Percentiles rank a stretch among this genome's conserved stretches.
These are phyloP conservation scores for Pseudonitzschia delicatissima DNA, from an alignment of 108 stramenopile genomes.

Conservation along the genomic window DNA sequence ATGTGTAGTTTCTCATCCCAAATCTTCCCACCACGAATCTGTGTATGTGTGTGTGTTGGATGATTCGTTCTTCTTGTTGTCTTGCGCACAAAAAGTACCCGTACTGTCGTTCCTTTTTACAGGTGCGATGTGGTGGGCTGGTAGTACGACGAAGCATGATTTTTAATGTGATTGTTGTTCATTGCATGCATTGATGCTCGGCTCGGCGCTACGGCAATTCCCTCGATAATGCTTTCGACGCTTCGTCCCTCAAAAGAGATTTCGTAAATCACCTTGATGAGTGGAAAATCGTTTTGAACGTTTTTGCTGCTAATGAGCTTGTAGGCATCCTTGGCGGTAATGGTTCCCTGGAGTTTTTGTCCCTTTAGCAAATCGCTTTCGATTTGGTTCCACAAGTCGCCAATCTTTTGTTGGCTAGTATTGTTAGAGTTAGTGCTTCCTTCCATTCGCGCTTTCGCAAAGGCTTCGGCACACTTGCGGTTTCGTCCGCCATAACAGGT, in stretches of 20 bases:
- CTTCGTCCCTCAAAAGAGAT: slow-evolving; percentile 73
- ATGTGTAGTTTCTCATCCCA: slow-evolving; percentile 1
- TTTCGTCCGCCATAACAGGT: slow-evolving; percentile 97
- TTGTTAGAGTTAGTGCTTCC: background rate
- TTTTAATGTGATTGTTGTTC: background rate
- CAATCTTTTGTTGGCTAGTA: slow-evolving; percentile 11
- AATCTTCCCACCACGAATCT: slow-evolving; percentile 1
- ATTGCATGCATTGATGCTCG: too few relatives aligned
- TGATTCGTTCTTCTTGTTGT: too few relatives aligned
- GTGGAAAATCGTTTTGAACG: slow-evolving; percentile 73
- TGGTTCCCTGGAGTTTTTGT: slow-evolving; percentile 93
- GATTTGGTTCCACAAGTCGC: slow-evolving; percentile 55
- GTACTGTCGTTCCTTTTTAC: background rate
- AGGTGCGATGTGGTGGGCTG: slow-evolving; percentile 6
- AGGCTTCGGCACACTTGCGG: slow-evolving; percentile 91
- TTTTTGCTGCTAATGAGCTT: slow-evolving; percentile 55
- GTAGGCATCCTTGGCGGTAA: slow-evolving; percentile 82
- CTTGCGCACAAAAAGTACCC: too few relatives aligned
- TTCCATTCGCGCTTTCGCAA: slow-evolving; percentile 46
- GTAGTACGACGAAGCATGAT: background rate
- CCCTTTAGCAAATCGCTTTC: slow-evolving; percentile 85
- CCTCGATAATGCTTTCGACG: slow-evolving; percentile 61
- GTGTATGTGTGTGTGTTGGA: background rate
- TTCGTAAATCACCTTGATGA: slow-evolving; percentile 81
- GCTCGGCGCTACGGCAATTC: slow-evolving; percentile 34